A percentile compares a stretch with the other conserved stretches of the same genome.
These are phyloP conservation scores for Aspergillus cavernicola DNA, from an alignment of 495 filamentous ascomycete genomes.

Conservation along the genomic window DNA sequence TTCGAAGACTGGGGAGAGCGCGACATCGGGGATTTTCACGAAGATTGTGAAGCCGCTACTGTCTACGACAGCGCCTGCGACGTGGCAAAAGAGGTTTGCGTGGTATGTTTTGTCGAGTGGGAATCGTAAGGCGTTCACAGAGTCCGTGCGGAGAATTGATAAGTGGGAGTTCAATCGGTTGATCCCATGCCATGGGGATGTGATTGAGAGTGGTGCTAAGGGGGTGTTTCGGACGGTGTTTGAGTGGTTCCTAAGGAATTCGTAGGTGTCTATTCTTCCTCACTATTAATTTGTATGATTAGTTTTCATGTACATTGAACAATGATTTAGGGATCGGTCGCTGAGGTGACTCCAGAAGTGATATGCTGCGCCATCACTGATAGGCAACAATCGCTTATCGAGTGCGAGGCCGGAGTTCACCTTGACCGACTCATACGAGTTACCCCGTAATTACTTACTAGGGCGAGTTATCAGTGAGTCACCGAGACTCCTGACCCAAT, in stretches of 20 bases:
- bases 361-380: no score
- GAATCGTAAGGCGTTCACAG: conserved; percentile 65
- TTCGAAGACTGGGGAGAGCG: conserved; percentile 53
- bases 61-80: conserved; percentile 54
- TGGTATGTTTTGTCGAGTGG: conserved; percentile 70
- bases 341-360: no score
- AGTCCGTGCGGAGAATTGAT: conserved; percentile 63
- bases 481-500: no score
- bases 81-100: conserved; percentile 72
- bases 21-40: conserved; percentile 56
- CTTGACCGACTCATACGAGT: no score
- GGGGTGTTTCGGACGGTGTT: conserved; percentile 76
- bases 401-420: no score
- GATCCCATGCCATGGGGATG: conserved; percentile 92
- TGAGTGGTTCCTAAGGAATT: conserved; percentile 65
- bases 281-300: no score
- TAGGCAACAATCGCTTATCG: no score
- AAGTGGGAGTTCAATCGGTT: conserved; percentile 84
- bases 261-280: no score
- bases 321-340: no score
- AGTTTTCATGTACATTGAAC: no score
- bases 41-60: conserved; percentile 59
- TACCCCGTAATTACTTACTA: no score
- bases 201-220: conserved; percentile 73
- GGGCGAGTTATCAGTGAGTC: no score